Evolutionary conservation across 202 grass and related monocot species (phyloP).

Genomic region (Brachypodium distachyon): DNA sequence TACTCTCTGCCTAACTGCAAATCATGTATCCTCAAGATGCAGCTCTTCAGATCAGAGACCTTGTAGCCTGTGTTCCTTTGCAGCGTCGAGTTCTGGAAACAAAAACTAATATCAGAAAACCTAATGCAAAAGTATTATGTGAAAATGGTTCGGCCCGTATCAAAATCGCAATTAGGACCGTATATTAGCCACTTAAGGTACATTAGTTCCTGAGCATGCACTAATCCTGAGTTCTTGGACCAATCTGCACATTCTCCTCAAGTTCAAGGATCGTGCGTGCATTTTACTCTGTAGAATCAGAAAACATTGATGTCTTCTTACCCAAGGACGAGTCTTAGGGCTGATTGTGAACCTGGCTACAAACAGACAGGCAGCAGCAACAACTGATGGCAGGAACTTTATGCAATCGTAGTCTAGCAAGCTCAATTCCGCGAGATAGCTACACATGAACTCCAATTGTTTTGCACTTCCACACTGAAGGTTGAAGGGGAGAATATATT

Average conservation of each 20-base stretch:
- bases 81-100: slow-evolving; percentile 29
- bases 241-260: too few species aligned
- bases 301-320: not conserved
- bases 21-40: slow-evolving; percentile 24
- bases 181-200: too few species aligned
- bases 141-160: too few species aligned
- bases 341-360: slow-evolving; percentile 38
- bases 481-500: not conserved
- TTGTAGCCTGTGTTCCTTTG: slow-evolving; percentile 31
- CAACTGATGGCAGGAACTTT: slow-evolving; percentile 39
- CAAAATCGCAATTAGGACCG: too few species aligned
- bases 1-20: slow-evolving; percentile 21
- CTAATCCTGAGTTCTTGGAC: too few species aligned
- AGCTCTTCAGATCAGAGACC: slow-evolving; percentile 21
- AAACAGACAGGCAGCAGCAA: slow-evolving; percentile 50
- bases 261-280: too few species aligned
- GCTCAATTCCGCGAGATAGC: slow-evolving; percentile 55
- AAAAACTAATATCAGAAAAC: not conserved
- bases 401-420: slow-evolving; percentile 44
- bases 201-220: too few species aligned
- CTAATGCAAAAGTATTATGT: too few species aligned
- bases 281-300: not conserved
- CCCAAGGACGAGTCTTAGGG: slow-evolving; percentile 43
- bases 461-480: not conserved
- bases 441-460: slow-evolving; percentile 27